Evolutionary conservation across 2,329 filamentous ascomycete species (phyloP), one percentile per base, ranked within the genome.

Genomic region (Phyllosticta citriasiana): DNA sequence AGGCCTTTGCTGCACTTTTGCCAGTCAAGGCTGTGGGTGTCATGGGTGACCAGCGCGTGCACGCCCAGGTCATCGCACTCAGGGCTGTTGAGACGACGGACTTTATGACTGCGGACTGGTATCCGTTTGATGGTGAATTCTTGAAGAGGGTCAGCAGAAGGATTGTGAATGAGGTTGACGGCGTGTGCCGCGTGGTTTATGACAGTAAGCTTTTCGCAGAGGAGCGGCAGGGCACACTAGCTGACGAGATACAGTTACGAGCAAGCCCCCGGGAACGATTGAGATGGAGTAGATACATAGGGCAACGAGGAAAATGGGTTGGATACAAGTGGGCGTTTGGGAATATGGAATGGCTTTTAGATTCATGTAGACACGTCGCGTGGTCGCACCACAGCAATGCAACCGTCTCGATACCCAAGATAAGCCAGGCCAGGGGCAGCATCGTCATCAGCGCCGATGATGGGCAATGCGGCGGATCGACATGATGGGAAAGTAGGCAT

Each of bases 31-130:
- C 84, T 1, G 87, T 89, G 0, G 84, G 84, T 66, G 84, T 87
- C 10, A 84, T 85, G 76, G 85, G 88, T 10, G 88, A 91, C 71
- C 84, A 87, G 77, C 77, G 87, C 40, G 82, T 88, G 27, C 81
- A 87, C 67, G 82, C 81, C 57, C 80, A 86, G 66, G 80, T 87
- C 55, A 82, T 87, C 68, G 79, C 82, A 54, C 72, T 87, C 47
- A 74, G 85, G 62, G 85, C 84, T 2, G 84, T 88, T 2, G 78
- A 82, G 68, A 87, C 79, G 60, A 79, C 77, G 3, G 85, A 89
- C 66, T 89, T 89, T 73, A 92, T 92, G 89, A 89, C 82, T 2
- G 88, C 87, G 25, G 82, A 89, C 70, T 82, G 83, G 63, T 91
- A 82, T 73, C 78, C 83, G 59, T 89, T 90, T 68, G 77, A 82